Percentiles rank a stretch among this genome's conserved stretches.
Conservation (phyloP, 331 rosid species). For the Pyracantha coccinea region DNA sequence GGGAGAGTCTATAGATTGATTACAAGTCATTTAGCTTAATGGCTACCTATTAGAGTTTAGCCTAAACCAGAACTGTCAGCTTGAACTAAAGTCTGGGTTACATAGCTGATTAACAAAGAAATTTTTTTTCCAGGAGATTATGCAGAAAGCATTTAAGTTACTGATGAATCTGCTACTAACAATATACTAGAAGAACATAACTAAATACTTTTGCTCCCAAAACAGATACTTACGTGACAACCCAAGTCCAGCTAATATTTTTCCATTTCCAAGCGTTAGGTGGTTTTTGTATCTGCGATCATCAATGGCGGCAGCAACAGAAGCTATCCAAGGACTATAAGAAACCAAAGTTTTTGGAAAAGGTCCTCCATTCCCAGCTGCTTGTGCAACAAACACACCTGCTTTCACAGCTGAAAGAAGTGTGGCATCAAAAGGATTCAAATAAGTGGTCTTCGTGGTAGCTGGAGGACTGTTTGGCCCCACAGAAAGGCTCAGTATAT, state of each 20-base stretch:
- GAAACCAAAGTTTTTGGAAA: slow-evolving; percentile 95
- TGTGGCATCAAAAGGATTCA: slow-evolving; percentile 98
- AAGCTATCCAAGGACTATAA: slow-evolving; percentile 96
- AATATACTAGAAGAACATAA: neutral
- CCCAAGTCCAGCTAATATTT: slow-evolving; percentile 79
- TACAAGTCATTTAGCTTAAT: neutral
- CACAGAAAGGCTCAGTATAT: slow-evolving; percentile 96
- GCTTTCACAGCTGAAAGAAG: slow-evolving; percentile 99
- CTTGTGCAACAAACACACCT: slow-evolving; percentile 98
- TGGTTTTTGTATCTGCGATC: slow-evolving; percentile 99
- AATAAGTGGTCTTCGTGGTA: slow-evolving; percentile 72
- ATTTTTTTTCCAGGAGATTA: neutral
- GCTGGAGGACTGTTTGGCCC: slow-evolving; percentile 99
- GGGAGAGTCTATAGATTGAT: neutral
- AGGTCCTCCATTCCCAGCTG: slow-evolving; percentile 99
- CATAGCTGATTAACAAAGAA: neutral
- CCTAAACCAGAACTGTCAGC: neutral
- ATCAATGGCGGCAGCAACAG: slow-evolving; percentile 98
- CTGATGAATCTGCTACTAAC: neutral
- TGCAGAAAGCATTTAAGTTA: neutral
- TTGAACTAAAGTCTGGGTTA: neutral
- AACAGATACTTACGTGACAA: slow-evolving; percentile 79
- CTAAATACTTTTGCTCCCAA: neutral
- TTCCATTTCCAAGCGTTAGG: slow-evolving; percentile 86
- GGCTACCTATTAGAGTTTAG: neutral